Percentiles rank a stretch among this genome's conserved stretches.
Evolutionary conservation across 2,329 filamentous ascomycete genomes (phyloP).

Genomic region (Colletotrichum lindemuthianum): DNA sequence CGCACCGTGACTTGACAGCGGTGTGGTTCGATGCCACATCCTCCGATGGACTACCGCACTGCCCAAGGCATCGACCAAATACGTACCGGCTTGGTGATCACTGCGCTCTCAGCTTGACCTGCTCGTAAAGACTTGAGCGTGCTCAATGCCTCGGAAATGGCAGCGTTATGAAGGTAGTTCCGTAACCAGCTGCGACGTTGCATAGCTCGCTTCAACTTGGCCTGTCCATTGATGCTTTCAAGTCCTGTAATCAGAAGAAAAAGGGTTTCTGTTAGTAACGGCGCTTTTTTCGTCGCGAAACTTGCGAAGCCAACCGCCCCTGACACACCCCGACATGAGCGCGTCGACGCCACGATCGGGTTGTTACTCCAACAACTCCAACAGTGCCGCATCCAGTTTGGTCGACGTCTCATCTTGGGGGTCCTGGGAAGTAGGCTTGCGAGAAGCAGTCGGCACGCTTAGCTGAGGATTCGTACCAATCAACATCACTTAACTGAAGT

Average conservation of each 20-base stretch:
- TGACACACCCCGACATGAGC: conserved; percentile 1
- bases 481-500: conserved; percentile 94
- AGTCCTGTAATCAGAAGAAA: conserved; percentile 26
- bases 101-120: no score
- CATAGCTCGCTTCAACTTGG: conserved; percentile 8
- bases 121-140: no score
- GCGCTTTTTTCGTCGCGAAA: conserved; percentile 9
- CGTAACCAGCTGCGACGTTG: conserved; percentile 2
- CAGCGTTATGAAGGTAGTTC: background rate
- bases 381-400: no score
- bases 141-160: background rate
- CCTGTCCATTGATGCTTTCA: conserved; percentile 1
- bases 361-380: conserved; percentile 2
- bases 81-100: no score
- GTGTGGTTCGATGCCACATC: no score
- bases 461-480: conserved; percentile 75
- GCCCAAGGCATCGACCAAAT: no score
- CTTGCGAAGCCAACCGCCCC: conserved; percentile 7
- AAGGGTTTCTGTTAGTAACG: conserved; percentile 23
- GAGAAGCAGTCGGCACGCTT: conserved; percentile 27
- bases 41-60: no score
- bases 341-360: conserved; percentile 4
- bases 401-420: background rate
- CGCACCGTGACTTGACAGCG: no score
- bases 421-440: background rate